Conservation (phyloP, 192 early-diverging fungal genomes). For the Spinellus fusiger region DNA sequence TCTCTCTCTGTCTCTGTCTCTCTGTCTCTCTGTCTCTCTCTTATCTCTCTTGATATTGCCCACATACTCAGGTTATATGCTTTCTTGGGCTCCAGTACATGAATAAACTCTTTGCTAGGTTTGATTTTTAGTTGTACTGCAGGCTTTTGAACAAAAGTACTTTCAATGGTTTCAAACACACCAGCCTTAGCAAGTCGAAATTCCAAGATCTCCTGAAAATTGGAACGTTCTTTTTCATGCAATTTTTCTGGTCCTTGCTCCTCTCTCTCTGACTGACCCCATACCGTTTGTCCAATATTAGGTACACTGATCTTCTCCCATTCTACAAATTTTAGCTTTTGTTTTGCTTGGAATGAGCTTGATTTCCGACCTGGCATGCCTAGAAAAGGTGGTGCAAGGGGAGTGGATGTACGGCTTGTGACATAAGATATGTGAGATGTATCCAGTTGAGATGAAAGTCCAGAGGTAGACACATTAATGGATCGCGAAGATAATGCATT, state of each 20-base stretch:
- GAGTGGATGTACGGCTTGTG: not conserved
- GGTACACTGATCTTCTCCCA: conserved; percentile 75
- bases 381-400: conserved; percentile 37
- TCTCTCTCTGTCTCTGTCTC: no score
- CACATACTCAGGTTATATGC: conserved; percentile 50
- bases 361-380: conserved; percentile 19
- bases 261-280: conserved; percentile 31
- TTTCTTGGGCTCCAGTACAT: conserved; percentile 62
- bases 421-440: not conserved
- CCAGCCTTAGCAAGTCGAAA: conserved; percentile 29
- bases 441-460: no score
- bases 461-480: no score
- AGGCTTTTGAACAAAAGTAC: conserved; percentile 33
- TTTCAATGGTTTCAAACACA: conserved; percentile 28
- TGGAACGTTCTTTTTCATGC: not conserved
- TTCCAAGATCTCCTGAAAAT: conserved; percentile 7
- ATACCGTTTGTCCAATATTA: conserved; percentile 57
- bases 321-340: conserved; percentile 69
- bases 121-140: conserved; percentile 32
- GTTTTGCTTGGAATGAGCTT: conserved; percentile 46
- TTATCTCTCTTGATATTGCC: not conserved
- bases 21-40: not conserved
- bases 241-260: not conserved
- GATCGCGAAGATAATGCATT: no score
- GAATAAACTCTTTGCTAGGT: conserved; percentile 41